These are phyloP conservation scores for Thermoascus crustaceus DNA, from an alignment of 2,329 filamentous ascomycete genomes.

Conservation along the genomic window DNA sequence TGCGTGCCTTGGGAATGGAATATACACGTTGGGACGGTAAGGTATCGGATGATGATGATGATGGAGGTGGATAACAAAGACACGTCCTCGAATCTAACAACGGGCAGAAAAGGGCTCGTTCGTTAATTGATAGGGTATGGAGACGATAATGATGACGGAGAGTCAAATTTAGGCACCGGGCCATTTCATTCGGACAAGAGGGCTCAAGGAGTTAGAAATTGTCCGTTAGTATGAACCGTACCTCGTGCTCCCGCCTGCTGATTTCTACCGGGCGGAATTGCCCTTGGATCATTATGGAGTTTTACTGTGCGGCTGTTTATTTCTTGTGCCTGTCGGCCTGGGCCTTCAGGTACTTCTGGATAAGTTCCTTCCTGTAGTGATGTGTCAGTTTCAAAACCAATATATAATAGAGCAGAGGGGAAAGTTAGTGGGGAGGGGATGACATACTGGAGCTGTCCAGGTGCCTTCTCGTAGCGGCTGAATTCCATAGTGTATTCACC, in stretches of 20 bases:
- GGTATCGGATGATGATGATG: constrained; percentile 6
- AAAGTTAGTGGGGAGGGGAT: not conserved
- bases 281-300: no score
- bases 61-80: not conserved
- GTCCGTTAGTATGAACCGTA: not conserved
- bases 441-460: constrained; percentile 78
- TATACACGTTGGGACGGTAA: no score
- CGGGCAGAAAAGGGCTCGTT: not conserved
- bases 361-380: constrained; percentile 51
- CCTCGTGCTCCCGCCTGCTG: no score
- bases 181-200: no score
- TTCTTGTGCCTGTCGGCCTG: constrained; percentile 58
- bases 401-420: constrained; percentile 1
- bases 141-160: no score
- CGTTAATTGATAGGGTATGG: no score
- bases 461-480: constrained; percentile 83
- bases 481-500: constrained; percentile 99
- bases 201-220: not conserved
- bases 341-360: constrained; percentile 60
- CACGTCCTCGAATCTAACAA: constrained; percentile 2
- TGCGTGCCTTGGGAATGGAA: not conserved
- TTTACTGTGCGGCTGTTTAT: constrained; percentile 25
- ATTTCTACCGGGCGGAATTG: no score
- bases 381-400: constrained; percentile 6
- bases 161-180: no score